phyloP scores from a whole-genome alignment of 169 alveolate genomes.

The Eimeria praecox region DNA sequence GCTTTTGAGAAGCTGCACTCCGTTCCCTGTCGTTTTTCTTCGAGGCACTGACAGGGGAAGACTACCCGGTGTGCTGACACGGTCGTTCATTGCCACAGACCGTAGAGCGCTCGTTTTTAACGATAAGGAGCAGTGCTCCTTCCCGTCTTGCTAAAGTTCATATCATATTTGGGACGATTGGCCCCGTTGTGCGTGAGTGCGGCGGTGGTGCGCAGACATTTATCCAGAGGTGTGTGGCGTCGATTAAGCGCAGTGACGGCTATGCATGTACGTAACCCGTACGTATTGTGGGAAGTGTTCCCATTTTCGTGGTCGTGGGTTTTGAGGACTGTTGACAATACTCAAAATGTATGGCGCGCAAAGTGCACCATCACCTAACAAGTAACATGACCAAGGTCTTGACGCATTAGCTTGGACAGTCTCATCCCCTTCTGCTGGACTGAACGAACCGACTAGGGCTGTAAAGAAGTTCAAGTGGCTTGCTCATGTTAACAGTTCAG shows the following conservation, averaged over 20 bases:
- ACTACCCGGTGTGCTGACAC: background rate
- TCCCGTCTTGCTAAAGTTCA: background rate
- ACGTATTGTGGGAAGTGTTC: background rate
- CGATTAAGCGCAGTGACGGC: background rate
- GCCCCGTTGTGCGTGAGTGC: background rate
- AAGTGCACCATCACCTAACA: background rate
- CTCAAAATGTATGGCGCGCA: too few relatives aligned
- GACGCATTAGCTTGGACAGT: too few relatives aligned
- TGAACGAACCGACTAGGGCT: too few relatives aligned
- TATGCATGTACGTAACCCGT: background rate
- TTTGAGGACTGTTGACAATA: too few relatives aligned
- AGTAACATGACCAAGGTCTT: background rate
- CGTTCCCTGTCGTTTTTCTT: background rate
- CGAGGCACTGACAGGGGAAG: background rate
- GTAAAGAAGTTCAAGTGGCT: too few relatives aligned
- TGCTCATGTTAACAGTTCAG: too few relatives aligned
- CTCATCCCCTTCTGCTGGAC: too few relatives aligned
- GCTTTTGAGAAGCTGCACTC: background rate
- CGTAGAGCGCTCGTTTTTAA: background rate
- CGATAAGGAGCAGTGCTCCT: constrained; percentile 11
- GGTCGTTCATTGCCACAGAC: background rate
- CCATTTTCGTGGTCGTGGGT: too few relatives aligned
- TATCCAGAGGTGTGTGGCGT: background rate
- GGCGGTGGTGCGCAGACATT: background rate
- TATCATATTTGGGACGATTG: background rate